phyloP scores from a whole-genome alignment of 805 yeast species.

The Ogataea neopini region DNA sequence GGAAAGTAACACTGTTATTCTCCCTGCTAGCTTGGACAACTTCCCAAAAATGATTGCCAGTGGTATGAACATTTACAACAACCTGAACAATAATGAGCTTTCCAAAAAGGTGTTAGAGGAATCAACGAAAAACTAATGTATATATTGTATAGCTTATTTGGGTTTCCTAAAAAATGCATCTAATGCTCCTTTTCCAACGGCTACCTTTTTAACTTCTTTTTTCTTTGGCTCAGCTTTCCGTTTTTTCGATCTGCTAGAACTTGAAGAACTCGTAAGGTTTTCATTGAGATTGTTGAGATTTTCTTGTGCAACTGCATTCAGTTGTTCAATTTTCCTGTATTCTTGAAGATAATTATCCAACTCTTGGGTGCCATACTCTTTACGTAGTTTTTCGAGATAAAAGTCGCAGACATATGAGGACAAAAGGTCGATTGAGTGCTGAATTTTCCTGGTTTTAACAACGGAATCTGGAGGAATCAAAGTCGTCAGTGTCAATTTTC shows the following conservation, averaged over 20 bases:
- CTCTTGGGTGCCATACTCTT: slow-evolving; percentile 22
- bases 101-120: slow-evolving; percentile 25
- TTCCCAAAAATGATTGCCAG: slow-evolving; percentile 73
- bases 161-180: slow-evolving; percentile 62
- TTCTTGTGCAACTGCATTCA: slow-evolving; percentile 31
- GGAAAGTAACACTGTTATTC: slow-evolving; percentile 73
- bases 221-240: slow-evolving; percentile 32
- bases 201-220: slow-evolving; percentile 41
- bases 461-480: slow-evolving; percentile 35
- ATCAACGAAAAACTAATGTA: slow-evolving; percentile 7
- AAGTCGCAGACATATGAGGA: slow-evolving; percentile 42
- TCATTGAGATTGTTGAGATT: slow-evolving; percentile 35
- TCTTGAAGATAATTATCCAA: slow-evolving; percentile 23
- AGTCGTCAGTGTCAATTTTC: slow-evolving; percentile 30
- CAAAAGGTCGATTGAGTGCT: slow-evolving; percentile 48
- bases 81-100: slow-evolving; percentile 36
- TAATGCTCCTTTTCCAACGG: slow-evolving; percentile 64
- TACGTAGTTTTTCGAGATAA: slow-evolving; percentile 30
- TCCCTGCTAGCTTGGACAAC: slow-evolving; percentile 77
- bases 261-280: slow-evolving; percentile 22
- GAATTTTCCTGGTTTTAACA: slow-evolving; percentile 37
- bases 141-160: slow-evolving; percentile 1
- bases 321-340: slow-evolving; percentile 22
- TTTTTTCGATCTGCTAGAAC: slow-evolving; percentile 19
- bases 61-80: slow-evolving; percentile 71